Percentiles rank a stretch among this genome's conserved stretches.
Conservation (phyloP, 768 basidiomycete species). For the Pisolithus microcarpus region DNA sequence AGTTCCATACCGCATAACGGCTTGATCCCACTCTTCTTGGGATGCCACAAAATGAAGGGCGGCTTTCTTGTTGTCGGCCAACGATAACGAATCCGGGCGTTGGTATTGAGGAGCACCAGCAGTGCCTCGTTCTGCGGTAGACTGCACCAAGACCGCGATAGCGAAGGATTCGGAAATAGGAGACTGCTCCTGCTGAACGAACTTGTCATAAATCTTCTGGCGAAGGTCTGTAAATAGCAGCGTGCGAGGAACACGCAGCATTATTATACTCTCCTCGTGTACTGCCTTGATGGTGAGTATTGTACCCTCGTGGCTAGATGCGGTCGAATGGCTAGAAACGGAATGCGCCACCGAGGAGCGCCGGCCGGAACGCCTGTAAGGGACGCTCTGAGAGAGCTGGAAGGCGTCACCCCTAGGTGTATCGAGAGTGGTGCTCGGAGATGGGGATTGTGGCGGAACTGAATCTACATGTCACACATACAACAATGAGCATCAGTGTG, state of each 20-base stretch:
- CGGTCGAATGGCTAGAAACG: slow-evolving; percentile 33
- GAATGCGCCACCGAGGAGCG: slow-evolving; percentile 26
- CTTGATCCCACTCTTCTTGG: slow-evolving; percentile 55
- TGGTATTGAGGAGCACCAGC: slow-evolving; percentile 11
- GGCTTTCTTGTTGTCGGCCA: slow-evolving; percentile 14
- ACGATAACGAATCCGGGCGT: slow-evolving; percentile 30
- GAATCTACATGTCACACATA: slow-evolving; percentile 12
- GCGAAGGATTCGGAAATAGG: slow-evolving; percentile 49
- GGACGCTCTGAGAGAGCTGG: neutral
- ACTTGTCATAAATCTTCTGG: slow-evolving; percentile 55
- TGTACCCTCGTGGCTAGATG: slow-evolving; percentile 18
- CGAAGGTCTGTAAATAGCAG: slow-evolving; percentile 48
- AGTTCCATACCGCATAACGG: slow-evolving; percentile 34
- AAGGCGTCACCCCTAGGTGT: slow-evolving; percentile 14
- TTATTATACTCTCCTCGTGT: slow-evolving; percentile 53
- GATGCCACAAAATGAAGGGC: slow-evolving; percentile 42
- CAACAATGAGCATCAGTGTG: neutral
- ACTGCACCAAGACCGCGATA: slow-evolving; percentile 45
- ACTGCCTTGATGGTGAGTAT: slow-evolving; percentile 57
- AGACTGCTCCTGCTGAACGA: slow-evolving; percentile 53
- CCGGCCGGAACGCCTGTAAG: slow-evolving; percentile 8
- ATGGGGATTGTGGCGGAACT: slow-evolving; percentile 12
- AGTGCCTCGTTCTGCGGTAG: slow-evolving; percentile 9
- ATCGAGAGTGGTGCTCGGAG: slow-evolving; percentile 10
- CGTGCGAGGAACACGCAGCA: slow-evolving; percentile 47